Conservation (phyloP, 768 basidiomycete species). For the Pholiota conissans region DNA sequence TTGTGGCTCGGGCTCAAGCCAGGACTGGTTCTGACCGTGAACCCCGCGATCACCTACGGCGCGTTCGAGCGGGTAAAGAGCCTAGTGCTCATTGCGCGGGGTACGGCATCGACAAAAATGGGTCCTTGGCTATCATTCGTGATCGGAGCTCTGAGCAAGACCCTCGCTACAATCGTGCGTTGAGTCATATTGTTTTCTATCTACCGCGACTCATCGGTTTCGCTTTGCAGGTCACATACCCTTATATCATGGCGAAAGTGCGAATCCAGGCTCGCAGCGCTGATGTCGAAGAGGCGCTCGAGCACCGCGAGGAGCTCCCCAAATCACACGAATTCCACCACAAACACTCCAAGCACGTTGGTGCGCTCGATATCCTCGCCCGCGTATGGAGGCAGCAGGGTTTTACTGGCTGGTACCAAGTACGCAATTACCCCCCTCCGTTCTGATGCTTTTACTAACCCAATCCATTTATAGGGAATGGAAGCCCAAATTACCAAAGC, state of each 20-base stretch:
- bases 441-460: not conserved
- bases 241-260: constrained; percentile 96
- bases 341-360: constrained; percentile 50
- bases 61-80: constrained; percentile 90
- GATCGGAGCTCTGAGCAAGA: constrained; percentile 93
- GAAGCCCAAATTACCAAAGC: constrained; percentile 95
- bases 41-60: constrained; percentile 98
- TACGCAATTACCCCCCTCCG: constrained; percentile 22
- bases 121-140: constrained; percentile 78
- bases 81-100: constrained; percentile 58
- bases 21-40: constrained; percentile 91
- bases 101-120: constrained; percentile 57
- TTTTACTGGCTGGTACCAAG: constrained; percentile 94
- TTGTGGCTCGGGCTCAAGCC: constrained; percentile 95
- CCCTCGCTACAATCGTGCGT: constrained; percentile 90
- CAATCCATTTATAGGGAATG: constrained; percentile 72
- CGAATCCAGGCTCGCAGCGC: constrained; percentile 85
- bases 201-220: not conserved
- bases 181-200: not conserved
- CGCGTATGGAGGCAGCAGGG: constrained; percentile 78
- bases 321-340: constrained; percentile 42
- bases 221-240: constrained; percentile 77
- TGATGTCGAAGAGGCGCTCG: constrained; percentile 48
- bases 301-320: constrained; percentile 38
- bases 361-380: constrained; percentile 76